Evolutionary conservation across 768 basidiomycete genomes (phyloP).

Genomic region (Podaxis sp.): DNA sequence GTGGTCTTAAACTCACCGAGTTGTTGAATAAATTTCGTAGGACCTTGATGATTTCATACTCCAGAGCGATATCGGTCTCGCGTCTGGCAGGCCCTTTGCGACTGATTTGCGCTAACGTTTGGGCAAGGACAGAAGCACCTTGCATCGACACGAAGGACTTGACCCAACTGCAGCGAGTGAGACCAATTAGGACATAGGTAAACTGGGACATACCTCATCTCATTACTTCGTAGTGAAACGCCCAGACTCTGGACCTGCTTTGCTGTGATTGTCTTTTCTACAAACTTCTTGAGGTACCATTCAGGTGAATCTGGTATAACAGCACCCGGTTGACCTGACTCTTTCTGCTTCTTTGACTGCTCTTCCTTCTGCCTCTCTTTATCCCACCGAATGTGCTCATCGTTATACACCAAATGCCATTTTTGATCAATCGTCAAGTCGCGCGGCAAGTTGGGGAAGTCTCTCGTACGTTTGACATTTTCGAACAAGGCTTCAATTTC

Average conservation of each 20-base stretch:
- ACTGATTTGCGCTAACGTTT: conserved; percentile 73
- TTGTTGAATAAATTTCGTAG: conserved; percentile 77
- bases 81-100: conserved; percentile 64
- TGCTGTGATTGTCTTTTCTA: conserved; percentile 80
- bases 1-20: conserved; percentile 19
- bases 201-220: conserved; percentile 59
- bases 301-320: conserved; percentile 77
- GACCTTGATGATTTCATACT: conserved; percentile 89
- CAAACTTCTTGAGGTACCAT: conserved; percentile 90
- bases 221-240: conserved; percentile 78
- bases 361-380: conserved; percentile 67
- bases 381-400: conserved; percentile 78
- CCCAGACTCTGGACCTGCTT: conserved; percentile 77
- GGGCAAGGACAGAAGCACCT: conserved; percentile 84
- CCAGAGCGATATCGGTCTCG: conserved; percentile 67
- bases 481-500: conserved; percentile 84
- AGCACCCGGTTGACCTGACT: conserved; percentile 39
- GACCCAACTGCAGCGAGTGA: conserved; percentile 64
- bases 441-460: conserved; percentile 59
- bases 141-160: conserved; percentile 70
- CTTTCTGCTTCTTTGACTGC: conserved; percentile 58
- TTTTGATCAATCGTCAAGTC: conserved; percentile 82
- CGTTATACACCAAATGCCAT: conserved; percentile 87
- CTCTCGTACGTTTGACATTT: conserved; percentile 70
- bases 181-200: conserved; percentile 13